phyloP scores from a whole-genome alignment of 495 filamentous ascomycete genomes.

The Penicillium psychrofluorescens region DNA sequence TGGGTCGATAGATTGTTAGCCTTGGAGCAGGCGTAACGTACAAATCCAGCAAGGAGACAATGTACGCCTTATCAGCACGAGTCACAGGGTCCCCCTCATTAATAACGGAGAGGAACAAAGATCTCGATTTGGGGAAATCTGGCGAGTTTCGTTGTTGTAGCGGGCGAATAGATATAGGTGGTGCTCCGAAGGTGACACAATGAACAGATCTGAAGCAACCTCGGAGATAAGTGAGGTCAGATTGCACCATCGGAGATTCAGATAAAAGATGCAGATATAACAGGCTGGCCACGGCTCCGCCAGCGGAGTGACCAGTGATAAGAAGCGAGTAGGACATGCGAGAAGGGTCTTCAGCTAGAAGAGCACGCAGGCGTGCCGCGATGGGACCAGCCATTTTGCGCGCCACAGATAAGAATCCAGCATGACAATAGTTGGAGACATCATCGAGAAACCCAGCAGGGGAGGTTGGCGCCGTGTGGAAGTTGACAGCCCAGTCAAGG shows the following conservation, averaged over 20 bases:
- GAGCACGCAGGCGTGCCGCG: constrained; percentile 55
- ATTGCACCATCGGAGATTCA: constrained; percentile 32
- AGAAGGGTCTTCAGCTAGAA: constrained; percentile 63
- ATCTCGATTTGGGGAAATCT: constrained; percentile 42
- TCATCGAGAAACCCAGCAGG: constrained; percentile 69
- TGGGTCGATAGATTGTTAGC: constrained; percentile 4
- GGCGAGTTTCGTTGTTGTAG: constrained; percentile 43
- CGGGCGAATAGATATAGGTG: constrained; percentile 65
- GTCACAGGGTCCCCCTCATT: constrained; percentile 82
- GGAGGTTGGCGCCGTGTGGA: constrained; percentile 54
- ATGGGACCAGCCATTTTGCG: constrained; percentile 67
- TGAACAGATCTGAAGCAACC: constrained; percentile 67
- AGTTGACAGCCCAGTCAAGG: constrained; percentile 79
- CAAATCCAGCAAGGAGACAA: constrained; percentile 62
- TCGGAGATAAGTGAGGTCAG: constrained; percentile 60
- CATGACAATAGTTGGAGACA: constrained; percentile 64
- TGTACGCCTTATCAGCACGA: constrained; percentile 66
- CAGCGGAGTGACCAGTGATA: constrained; percentile 78
- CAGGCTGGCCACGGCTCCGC: constrained; percentile 70
- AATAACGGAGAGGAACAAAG: constrained; percentile 66
- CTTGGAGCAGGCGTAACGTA: constrained; percentile 56
- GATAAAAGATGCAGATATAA: constrained; percentile 75
- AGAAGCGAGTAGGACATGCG: constrained; percentile 61
- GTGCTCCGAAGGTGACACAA: constrained; percentile 76
- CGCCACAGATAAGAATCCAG: constrained; percentile 69